Percentiles rank a stretch among this genome's conserved stretches.
Conservation (phyloP, 2,329 filamentous ascomycete species). For the Botrytis deweyae region DNA sequence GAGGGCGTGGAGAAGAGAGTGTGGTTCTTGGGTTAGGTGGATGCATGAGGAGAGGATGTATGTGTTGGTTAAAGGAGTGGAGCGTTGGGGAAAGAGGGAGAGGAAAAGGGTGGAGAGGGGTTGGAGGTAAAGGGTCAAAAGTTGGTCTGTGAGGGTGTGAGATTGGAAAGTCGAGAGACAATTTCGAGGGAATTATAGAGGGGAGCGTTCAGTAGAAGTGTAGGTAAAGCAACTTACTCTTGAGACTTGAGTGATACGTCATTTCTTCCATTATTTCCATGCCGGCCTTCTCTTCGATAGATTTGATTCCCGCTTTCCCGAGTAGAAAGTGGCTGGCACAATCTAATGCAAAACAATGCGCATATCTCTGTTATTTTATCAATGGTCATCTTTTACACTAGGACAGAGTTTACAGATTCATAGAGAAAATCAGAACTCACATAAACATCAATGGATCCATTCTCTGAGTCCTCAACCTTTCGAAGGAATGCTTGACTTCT, state of each 20-base stretch:
- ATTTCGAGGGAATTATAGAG: background rate
- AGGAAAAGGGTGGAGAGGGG: slow-evolving; percentile 96
- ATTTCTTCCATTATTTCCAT: slow-evolving; percentile 67
- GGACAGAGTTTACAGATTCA: too few species aligned
- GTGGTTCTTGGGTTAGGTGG: slow-evolving; percentile 49
- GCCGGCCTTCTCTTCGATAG: slow-evolving; percentile 54
- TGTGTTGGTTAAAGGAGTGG: slow-evolving; percentile 53
- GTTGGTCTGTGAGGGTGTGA: slow-evolving; percentile 49
- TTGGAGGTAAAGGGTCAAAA: slow-evolving; percentile 68
- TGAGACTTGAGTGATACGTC: slow-evolving; percentile 65
- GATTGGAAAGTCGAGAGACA: background rate
- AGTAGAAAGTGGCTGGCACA: slow-evolving; percentile 70
- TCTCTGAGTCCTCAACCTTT: slow-evolving; percentile 49
- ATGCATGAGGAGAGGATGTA: slow-evolving; percentile 54
- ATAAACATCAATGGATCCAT: slow-evolving; percentile 58
- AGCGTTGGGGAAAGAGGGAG: slow-evolving; percentile 57
- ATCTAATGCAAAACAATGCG: slow-evolving; percentile 69
- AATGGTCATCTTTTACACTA: background rate
- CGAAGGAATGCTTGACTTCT: slow-evolving; percentile 56
- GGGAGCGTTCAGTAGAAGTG: background rate
- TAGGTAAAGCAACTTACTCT: slow-evolving; percentile 50
- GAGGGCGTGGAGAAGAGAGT: slow-evolving; percentile 58
- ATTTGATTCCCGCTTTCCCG: slow-evolving; percentile 58
- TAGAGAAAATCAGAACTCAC: slow-evolving; percentile 41
- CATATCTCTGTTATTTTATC: slow-evolving; percentile 23